Evolutionary conservation across 2,329 filamentous ascomycete genomes (phyloP), one percentile per base, ranked within the genome.

Genomic region (Diaporthe eres): DNA sequence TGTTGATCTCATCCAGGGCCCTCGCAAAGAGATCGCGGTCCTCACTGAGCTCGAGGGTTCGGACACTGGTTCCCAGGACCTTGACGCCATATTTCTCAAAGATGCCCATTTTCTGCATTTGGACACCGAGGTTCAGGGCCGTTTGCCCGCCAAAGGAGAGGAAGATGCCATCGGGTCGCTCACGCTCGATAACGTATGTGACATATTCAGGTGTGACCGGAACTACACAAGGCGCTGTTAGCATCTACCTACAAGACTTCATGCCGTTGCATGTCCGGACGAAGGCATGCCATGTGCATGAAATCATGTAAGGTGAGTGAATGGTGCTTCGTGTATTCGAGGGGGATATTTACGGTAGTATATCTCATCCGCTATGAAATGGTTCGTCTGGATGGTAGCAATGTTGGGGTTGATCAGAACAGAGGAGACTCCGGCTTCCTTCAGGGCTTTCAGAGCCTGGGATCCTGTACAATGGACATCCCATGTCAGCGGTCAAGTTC

Each of bases 391-490:
- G 82, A 98, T 98, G 75, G 97, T 98, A 77, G 96, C 96, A 84
- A 98, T 98, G 85, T 98, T 98, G 81, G 96, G 96, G 87, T 98
- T 98, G 85, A 98, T 96, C 79, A 98, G 92, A 74, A 98, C 94
- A 13, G 96, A 98, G 80, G 93, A 87, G 77, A 98, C 94, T 77
- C 95, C 95, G 78, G 96, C 96, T 87, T 98, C 96, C 87, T 98
- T 98, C 77, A 99, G 90, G 53, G 97, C 97, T 87, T 98, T 98
- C 78, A 99, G 90, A 73, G 97, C 97, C 88, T 98, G 97, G 8
- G 96, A 96, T 78, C 97, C 95, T 98, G 82, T 82, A 78, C 73
- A 71, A 60, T 22, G 47, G 51, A 63, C 65, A 51, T 25, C 12
- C 73, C 78, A 75, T 72, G 75, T 77, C 74, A 78, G 70, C 17